A percentile compares a stretch with the other conserved stretches of the same genome.
phyloP scores from a whole-genome alignment of 805 yeast species.

The Saturnispora besseyi region DNA sequence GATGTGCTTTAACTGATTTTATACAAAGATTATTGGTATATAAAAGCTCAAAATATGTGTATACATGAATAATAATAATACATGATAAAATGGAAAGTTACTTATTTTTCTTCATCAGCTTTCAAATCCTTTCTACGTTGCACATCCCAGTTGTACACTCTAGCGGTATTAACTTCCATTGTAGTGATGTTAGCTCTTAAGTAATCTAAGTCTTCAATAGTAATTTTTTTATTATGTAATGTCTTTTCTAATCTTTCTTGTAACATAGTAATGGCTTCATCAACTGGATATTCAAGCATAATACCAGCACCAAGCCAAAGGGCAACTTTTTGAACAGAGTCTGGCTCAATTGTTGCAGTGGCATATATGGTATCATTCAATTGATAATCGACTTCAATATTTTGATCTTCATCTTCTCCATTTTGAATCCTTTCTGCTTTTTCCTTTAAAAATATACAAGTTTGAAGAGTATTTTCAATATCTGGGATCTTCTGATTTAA shows the following conservation, averaged over 20 bases:
- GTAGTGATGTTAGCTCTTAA: conserved; percentile 87
- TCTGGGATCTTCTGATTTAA: conserved; percentile 80
- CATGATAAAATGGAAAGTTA: not conserved
- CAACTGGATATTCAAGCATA: conserved; percentile 89
- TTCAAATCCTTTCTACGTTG: conserved; percentile 52
- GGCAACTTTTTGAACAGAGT: conserved; percentile 51
- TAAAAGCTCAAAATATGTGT: no score
- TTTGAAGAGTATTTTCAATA: conserved; percentile 71
- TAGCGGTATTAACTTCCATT: conserved; percentile 95
- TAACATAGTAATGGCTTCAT: conserved; percentile 74
- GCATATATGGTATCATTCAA: conserved; percentile 89
- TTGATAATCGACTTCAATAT: conserved; percentile 62
- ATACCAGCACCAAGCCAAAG: conserved; percentile 98
- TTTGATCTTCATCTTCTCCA: conserved; percentile 31
- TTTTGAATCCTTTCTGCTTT: conserved; percentile 33
- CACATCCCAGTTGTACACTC: conserved; percentile 84
- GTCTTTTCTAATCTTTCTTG: conserved; percentile 55
- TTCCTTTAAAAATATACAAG: conserved; percentile 51
- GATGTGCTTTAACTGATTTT: not conserved
- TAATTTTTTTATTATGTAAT: conserved; percentile 43
- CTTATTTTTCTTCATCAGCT: conserved; percentile 8
- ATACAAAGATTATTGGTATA: not conserved
- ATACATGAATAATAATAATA: not conserved
- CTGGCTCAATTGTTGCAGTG: conserved; percentile 60
- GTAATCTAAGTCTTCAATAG: conserved; percentile 80